Base-by-base conservation (phyloP, 2,329 filamentous ascomycete genomes). In the Cordyceps cicadae region DNA sequence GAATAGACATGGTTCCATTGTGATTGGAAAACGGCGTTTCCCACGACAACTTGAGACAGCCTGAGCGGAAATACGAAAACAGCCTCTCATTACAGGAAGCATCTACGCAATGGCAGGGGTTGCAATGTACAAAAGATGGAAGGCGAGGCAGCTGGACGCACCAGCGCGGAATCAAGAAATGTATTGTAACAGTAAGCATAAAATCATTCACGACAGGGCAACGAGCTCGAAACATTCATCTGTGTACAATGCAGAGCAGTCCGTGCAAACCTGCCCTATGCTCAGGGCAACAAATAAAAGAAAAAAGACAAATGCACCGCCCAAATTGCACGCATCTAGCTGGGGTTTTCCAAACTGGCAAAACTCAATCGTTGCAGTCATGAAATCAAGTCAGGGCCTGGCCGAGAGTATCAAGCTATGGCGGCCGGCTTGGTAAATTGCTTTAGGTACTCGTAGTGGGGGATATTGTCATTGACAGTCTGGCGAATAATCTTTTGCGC, bases 391-490 rank as follows among this genome's bases (percentile, higher is more conserved):
- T 2, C 39, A 53, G 19, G 26, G 19, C 14, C 46, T n/a, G 24
- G 26, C 24, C 34, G 12, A 48, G 9, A 46, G 39, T 17, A 34
- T 43, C 45, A 6, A 21, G 9, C 21, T 11, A 15, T 1, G 21
- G n/a, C 5, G 7, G 6, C 29, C 29, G 29, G 29, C 29, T 29
- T 29, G 24, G n/a, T 11, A 74, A 90, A 94, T 68, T 84, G 81
- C 81, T 89, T 92, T 73, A 94, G 76, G 70, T 92, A 91, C 74
- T 93, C 88, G 72, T 94, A 94, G 70, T 91, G 81, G 55, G 80
- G 78, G 53, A 89, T 76, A 68, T 91, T 92, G 59, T 82, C 86
- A 63, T 89, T 81, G 43, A 92, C 89, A 14, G 82, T 87, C 67
- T 85, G 78, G 63, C 86, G 79, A 69, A 94, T 93, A 52, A 87